Evolutionary conservation across 164 flowering plant genomes (phyloP), one percentile per base, ranked within the genome.

Genomic region (Akebia trifoliata): DNA sequence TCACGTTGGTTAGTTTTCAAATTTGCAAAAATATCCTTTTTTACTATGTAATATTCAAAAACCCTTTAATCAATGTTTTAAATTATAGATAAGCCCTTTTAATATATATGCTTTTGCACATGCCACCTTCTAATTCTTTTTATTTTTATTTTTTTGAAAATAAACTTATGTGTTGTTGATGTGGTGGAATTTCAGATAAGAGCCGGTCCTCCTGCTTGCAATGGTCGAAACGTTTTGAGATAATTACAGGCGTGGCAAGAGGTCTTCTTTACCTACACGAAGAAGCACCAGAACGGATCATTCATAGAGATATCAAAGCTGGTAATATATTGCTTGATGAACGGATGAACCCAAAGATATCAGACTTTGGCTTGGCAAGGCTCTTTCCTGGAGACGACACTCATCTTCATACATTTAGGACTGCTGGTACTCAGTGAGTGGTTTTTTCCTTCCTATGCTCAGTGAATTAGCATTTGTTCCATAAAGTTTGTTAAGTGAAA

Each of bases 321-420:
- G 76, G 95, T 59, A 90, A 90, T 58, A 84, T 87, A 59, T 70
- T 87, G 59, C 70, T 87, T 20, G 95, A 90, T 75, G 81, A 76
- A 34, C 67, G 76, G 32, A 55, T 90, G 59, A 81, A 71, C 47
- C 93, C 97, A 36, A 90, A 85, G 69, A 85, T 90, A 38, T 79
- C 97, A 50, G 97, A 90, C 69, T 90, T 90, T 66, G 97, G 97
- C 46, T 60, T 90, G 71, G 93, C 97, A 37, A 83, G 95, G 67
- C 83, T 90, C 53, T 85, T 90, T 64, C 84, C 89, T 25, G 88
- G 78, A 6, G 90, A 85, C 0, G 84, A 71, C 59, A 87, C 97
- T 21, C 97, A 90, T 74, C 24, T 79, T 22, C 64, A 76, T 46
- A 90, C 97, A 50, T 69, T 83, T 26, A 76, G 51, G 72, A 87